A percentile compares a stretch with the other conserved stretches of the same genome.
Evolutionary conservation across 768 basidiomycete species (phyloP).

Genomic region (Tulasnella sp.): DNA sequence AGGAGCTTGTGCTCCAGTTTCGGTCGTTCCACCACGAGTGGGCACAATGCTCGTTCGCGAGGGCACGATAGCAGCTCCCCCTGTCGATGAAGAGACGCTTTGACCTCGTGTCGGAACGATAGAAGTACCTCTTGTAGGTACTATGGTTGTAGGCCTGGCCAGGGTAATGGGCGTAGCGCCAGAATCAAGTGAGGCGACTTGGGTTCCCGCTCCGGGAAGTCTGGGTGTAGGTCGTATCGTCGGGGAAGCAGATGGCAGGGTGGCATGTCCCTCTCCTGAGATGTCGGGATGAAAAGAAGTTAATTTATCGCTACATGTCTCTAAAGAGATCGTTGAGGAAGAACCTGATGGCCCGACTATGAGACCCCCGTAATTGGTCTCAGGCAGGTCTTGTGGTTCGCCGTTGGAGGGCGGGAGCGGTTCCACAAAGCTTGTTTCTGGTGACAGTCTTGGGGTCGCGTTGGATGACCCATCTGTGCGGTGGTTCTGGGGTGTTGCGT

Average conservation of each 20-base stretch:
- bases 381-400: background rate
- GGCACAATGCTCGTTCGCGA: background rate
- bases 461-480: background rate
- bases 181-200: background rate
- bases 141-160: background rate
- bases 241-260: background rate
- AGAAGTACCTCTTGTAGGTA: conserved; percentile 1
- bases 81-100: background rate
- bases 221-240: background rate
- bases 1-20: background rate
- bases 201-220: background rate
- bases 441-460: background rate
- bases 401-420: background rate
- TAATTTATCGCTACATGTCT: background rate
- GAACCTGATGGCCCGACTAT: background rate
- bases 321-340: background rate
- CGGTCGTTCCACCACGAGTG: background rate
- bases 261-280: background rate
- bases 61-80: background rate
- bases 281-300: background rate
- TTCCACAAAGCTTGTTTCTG: background rate
- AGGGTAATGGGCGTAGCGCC: background rate
- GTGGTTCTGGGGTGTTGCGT: background rate
- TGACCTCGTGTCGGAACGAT: background rate
- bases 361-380: background rate